Base-by-base conservation (phyloP, 1,139 yeast species). In the Hyphopichia buzzinii region DNA sequence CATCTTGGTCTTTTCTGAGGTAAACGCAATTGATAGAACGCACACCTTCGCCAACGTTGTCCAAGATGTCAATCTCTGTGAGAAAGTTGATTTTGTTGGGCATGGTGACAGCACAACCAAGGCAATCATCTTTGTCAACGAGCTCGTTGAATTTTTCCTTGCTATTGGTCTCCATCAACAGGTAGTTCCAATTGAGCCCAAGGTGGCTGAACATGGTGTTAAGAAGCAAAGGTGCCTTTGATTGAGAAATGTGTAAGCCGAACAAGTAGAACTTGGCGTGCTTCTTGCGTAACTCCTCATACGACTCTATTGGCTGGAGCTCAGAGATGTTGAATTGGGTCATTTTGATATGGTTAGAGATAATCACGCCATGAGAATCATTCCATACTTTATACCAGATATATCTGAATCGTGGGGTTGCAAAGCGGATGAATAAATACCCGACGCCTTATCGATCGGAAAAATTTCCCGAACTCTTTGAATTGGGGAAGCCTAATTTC, bases 21-120 rank as follows among this genome's bases (percentile, higher is more conserved):
- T 58, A 58, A n/a, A 58, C 50, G 8, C 62, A 57, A 36, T 58
- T 58, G 28, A 58, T 57, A 5, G 63, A 57, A 3, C 64, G 60
- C 4, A 57, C 58, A 2, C 50, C 54, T 13, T 38, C 39, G 7
- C 55, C 62, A 8, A 43, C 48, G 3, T 47, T 52, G 33, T 57
- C 62, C 7, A 52, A 41, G 8, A 37, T 14, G 30, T 58, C 62
- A 17, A 57, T 57, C 35, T 55, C 52, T 4, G 44, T 36, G 11
- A 46, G 31, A 47, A 57, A 49, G 12, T 32, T 40, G 13, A 55
- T 50, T 38, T 57, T 55, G 34, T 57, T 51, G 4, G 61, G 63
- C 59, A 56, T 55, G 5, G 64, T 55, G 10, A 56, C 54, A 7
- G 59, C 62, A 26, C 57, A 45, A 3, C 60, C 63, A n/a, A 50